Evolutionary conservation across 208 protist genomes (phyloP), one percentile per base, ranked within the genome.

Genomic region (Histomonas meleagridis): DNA sequence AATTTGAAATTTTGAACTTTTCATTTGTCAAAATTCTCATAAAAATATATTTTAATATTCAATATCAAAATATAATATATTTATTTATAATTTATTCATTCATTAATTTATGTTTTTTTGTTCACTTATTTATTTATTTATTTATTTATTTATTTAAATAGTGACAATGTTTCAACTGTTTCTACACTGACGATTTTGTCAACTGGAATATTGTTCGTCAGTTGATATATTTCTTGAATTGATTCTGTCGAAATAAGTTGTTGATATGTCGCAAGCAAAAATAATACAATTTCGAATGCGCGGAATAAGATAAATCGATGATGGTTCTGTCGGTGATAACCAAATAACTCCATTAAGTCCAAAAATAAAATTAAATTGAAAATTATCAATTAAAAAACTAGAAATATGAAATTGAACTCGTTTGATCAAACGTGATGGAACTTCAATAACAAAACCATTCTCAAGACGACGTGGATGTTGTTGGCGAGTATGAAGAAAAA

Each of bases 321-420:
- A 18, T 40, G 51, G 46, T 18, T 43, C 38, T 38, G 32, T 26
- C 55, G 76, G 76, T 16, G 46, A 46, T 16, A 86, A 32, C 76
- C 76, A 86, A 86, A 86, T 86, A 32, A 46, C 51, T 2, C 76
- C 76, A 28, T 86, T 86, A 38, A 86, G 46, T n/a, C 76, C 76
- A 38, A 86, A 55, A 86, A 86, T 46, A 38, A 43, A 26, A 38
- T 86, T 86, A 55, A 86, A 86, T 32, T 14, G 40, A 55, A 86
- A 48, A 55, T 14, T 18, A 38, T 43, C 43, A 28, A 86, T 51
- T 57, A 18, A 7, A 32, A 86, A 26, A 18, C 14, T 18, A 55
- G 46, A 12, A 2, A 86, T 86, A 55, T 86, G 76, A n/a, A 21
- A 57, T n/a, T 43, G 76, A 86, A 86, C 76, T 35, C 76, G 9